Conservation (phyloP, 129 eudicot species). For the Erigeron canadensis region DNA sequence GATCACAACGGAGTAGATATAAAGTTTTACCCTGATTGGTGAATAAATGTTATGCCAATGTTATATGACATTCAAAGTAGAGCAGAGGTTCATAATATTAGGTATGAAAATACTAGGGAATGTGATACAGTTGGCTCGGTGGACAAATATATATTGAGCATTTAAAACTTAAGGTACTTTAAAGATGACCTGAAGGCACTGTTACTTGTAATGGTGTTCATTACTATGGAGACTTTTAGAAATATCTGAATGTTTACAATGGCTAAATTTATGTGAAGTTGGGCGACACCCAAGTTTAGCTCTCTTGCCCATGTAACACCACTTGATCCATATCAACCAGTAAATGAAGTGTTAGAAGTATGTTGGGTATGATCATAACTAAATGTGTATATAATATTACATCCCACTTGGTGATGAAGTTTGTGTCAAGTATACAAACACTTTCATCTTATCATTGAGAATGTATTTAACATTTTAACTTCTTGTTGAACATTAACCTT, state of each 20-base stretch:
- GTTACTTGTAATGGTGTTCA: conserved; percentile 3
- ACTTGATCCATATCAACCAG: not conserved
- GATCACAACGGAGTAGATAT: not conserved
- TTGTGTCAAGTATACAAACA: conserved; percentile 23
- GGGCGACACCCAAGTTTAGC: conserved; percentile 2
- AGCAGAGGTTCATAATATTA: not conserved
- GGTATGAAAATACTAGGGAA: conserved; percentile 21
- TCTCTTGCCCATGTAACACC: conserved; percentile 11
- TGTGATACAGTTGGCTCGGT: not conserved
- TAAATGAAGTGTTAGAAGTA: conserved; percentile 4
- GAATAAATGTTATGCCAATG: not conserved
- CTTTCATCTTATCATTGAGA: conserved; percentile 19
- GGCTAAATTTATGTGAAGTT: conserved; percentile 11
- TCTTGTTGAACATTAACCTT: not conserved
- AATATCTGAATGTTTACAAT: not conserved
- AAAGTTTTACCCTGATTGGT: not conserved
- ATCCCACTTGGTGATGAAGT: conserved; percentile 2
- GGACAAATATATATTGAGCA: conserved; percentile 13
- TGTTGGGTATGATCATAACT: conserved; percentile 3
- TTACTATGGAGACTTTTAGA: conserved; percentile 15
- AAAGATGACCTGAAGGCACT: conserved; percentile 1
- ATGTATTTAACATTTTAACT: not conserved
- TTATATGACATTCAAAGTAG: not conserved
- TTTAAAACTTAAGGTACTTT: not conserved
- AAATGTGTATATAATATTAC: conserved; percentile 3